Percentiles rank a stretch among this genome's conserved stretches.
Evolutionary conservation across 768 basidiomycete genomes (phyloP).

Genomic region (Mycena capillaripes): DNA sequence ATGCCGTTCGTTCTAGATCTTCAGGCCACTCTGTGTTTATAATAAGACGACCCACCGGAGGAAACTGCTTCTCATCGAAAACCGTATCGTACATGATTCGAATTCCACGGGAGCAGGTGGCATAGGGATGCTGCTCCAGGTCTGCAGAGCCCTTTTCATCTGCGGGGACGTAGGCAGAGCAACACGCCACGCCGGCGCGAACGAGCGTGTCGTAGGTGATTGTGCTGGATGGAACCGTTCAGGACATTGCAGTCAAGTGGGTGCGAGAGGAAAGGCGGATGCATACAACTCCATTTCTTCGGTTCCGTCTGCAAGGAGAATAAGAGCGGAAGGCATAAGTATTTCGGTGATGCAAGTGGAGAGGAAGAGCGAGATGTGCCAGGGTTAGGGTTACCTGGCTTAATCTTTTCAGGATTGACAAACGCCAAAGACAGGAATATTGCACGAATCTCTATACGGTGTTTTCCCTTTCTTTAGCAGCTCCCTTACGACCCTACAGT

Average conservation of each 20-base stretch:
- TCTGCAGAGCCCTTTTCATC: conserved; percentile 35
- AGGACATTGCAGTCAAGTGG: too few relatives aligned
- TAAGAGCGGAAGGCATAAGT: conserved; percentile 70
- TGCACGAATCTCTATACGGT: too few relatives aligned
- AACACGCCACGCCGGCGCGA: conserved; percentile 76
- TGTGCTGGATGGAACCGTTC: conserved; percentile 75
- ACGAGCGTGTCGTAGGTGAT: conserved; percentile 88
- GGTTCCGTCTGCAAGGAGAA: conserved; percentile 86
- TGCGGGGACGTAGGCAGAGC: conserved; percentile 70
- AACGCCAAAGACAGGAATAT: too few relatives aligned
- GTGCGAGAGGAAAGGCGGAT: too few relatives aligned
- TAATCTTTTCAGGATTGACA: too few relatives aligned
- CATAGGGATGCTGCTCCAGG: conserved; percentile 55
- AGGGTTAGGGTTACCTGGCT: too few relatives aligned
- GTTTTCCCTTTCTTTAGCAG: too few relatives aligned
- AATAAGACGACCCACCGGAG: conserved; percentile 56
- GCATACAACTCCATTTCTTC: conserved; percentile 92
- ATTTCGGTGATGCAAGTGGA: neutral
- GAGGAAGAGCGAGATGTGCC: too few relatives aligned
- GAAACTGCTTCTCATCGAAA: conserved; percentile 59
- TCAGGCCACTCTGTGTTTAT: too few relatives aligned
- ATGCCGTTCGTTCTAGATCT: too few relatives aligned
- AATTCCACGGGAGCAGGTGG: conserved; percentile 80
- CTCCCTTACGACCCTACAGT: too few relatives aligned
- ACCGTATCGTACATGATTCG: conserved; percentile 77